These are phyloP conservation scores for Staphylotrichum tortipilum DNA, from an alignment of 495 filamentous ascomycete species.

Conservation along the genomic window DNA sequence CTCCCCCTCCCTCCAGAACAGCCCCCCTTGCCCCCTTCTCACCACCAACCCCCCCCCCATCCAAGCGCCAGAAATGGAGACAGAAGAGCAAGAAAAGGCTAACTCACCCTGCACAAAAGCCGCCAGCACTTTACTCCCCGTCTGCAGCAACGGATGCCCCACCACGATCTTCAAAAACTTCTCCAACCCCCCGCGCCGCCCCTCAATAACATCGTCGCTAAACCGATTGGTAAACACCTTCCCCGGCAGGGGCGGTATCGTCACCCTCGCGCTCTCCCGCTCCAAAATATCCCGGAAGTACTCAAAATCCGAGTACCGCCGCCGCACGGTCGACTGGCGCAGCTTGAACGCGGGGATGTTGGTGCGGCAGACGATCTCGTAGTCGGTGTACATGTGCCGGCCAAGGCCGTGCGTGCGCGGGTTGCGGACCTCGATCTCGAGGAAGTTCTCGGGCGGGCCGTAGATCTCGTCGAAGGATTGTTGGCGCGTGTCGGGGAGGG, in stretches of 20 bases:
- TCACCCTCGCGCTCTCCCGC: conserved; percentile 86
- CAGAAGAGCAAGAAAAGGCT: background rate
- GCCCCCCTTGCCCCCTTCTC: too few species aligned
- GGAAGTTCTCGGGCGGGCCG: conserved; percentile 94
- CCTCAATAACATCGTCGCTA: conserved; percentile 97
- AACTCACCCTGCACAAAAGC: conserved; percentile 89
- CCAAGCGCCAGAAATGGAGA: background rate
- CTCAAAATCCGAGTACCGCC: conserved; percentile 96
- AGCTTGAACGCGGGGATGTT: conserved; percentile 99
- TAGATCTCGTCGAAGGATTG: conserved; percentile 99
- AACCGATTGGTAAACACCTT: conserved; percentile 99
- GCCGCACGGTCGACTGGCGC: conserved; percentile 67
- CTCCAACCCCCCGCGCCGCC: conserved; percentile 82
- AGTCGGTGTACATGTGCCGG: conserved; percentile 95
- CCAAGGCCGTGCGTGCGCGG: conserved; percentile 93
- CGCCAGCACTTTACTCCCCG: conserved; percentile 90
- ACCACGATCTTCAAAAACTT: conserved; percentile 97
- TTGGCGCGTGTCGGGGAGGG: conserved; percentile 73
- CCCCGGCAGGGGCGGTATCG: conserved; percentile 89
- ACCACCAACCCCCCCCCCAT: too few species aligned
- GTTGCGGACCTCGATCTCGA: conserved; percentile 95
- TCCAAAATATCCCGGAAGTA: conserved; percentile 98
- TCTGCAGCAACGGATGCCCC: conserved; percentile 92
- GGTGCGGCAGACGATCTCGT: conserved; percentile 92
- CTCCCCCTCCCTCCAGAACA: background rate